Evolutionary conservation across 2,329 filamentous ascomycete genomes (phyloP), one percentile per base, ranked within the genome.

Genomic region (Chrysoporthe austroafricana): DNA sequence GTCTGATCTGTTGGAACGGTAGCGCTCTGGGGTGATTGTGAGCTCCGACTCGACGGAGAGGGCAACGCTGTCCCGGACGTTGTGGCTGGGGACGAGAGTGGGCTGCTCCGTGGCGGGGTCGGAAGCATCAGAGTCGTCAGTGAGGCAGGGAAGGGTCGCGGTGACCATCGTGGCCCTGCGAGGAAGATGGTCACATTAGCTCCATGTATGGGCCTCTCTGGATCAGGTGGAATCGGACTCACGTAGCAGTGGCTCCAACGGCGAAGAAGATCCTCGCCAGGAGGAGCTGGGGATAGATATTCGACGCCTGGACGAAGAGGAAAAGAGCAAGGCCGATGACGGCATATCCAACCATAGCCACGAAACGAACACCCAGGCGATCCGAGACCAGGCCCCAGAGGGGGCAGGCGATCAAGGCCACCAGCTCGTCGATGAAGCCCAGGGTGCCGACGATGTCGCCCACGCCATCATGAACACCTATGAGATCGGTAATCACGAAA

Each of bases 111-210:
- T 59, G 14, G 63, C 62, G 48, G 59, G 21, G 43, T 64, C 66
- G 18, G 72, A 74, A 50, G 67, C 71, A 1, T 73, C 71, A 50
- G 75, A 79, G 43, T 87, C 85, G 70, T 86, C 85, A 5, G 88
- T 89, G 72, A 91, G 79, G 13, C 86, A 90, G 1, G 96, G 96
- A 34, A 99, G 84, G 58, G 97, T 93, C 3, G 96, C 96, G 9
- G 96, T 98, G 26, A 99, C 96, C 96, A 99, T 99, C 1, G 96
- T 98, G 16, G 94, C 86, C 5, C 86, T 88, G 66, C 13, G 69
- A 13, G 36, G 64, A 32, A 52, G 65, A 59, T 5, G 43, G 2
- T 65, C 56, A 18, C 14, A 63, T 70, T 52, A 71, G 62, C 57
- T 57, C 13, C 13, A 18, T 26, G 43, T n/a, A 5, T 18, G 34